These are phyloP conservation scores for Pholiota molesta DNA, from an alignment of 768 basidiomycete genomes.

Conservation along the genomic window DNA sequence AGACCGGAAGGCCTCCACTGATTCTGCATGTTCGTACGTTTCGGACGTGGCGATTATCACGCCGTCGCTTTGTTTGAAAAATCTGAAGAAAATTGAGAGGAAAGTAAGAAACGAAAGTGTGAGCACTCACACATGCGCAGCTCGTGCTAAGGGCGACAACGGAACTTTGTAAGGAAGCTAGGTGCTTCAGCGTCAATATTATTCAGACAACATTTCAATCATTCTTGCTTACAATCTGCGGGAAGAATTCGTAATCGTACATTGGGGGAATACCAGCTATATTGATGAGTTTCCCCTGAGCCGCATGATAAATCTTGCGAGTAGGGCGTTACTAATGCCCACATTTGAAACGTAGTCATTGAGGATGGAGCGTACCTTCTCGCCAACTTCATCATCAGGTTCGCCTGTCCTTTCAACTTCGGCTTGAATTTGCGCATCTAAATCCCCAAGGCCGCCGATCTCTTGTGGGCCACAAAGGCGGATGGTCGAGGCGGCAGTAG, in stretches of 20 bases:
- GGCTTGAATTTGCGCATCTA: constrained; percentile 1
- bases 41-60: constrained; percentile 9
- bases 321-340: too few species aligned
- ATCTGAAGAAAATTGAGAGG: not conserved
- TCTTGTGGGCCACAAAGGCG: constrained; percentile 3
- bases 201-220: not conserved
- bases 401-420: constrained; percentile 7
- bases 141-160: not conserved
- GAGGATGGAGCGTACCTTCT: not conserved
- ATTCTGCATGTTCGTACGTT: constrained; percentile 7
- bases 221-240: constrained; percentile 8
- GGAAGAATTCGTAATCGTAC: constrained; percentile 17
- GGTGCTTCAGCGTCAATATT: not conserved
- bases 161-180: not conserved
- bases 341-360: not conserved
- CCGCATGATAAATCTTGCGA: not conserved
- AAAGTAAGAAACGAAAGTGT: not conserved
- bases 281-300: constrained; percentile 7
- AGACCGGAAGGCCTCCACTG: constrained; percentile 4
- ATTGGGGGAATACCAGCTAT: constrained; percentile 15
- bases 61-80: constrained; percentile 11
- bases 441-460: constrained; percentile 10
- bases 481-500: not conserved
- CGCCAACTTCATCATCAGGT: constrained; percentile 2
- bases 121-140: not conserved